Conservation (phyloP, 2,329 filamentous ascomycete species). For the Sporothrix euskadiensis region DNA sequence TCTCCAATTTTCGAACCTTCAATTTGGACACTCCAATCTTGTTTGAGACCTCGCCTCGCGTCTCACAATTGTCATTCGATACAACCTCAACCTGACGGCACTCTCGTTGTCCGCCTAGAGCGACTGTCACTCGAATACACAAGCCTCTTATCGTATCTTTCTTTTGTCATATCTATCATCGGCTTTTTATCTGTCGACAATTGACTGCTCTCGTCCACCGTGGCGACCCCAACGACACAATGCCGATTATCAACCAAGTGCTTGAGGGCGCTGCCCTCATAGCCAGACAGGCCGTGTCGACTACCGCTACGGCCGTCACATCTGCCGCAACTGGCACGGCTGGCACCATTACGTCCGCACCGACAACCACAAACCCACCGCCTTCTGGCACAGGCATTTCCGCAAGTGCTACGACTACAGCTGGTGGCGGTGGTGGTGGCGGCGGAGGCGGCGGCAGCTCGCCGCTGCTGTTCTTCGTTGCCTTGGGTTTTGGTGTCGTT, state of each 20-base stretch:
- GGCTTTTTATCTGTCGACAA: not conserved
- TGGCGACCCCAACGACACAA: constrained; percentile 25
- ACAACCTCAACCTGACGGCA: not conserved
- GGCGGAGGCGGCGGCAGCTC: constrained; percentile 40
- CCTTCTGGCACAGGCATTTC: constrained; percentile 18
- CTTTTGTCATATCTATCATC: not conserved
- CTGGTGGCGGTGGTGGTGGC: constrained; percentile 7
- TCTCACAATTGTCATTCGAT: constrained; percentile 1
- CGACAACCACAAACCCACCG: not conserved
- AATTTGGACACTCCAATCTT: not conserved
- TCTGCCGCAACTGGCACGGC: constrained; percentile 12
- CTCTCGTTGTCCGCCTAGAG: not conserved
- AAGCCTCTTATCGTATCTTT: not conserved
- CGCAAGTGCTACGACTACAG: constrained; percentile 27
- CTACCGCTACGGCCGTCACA: constrained; percentile 17
- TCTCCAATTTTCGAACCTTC: not conserved
- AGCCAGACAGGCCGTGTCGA: constrained; percentile 35
- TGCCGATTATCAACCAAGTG: constrained; percentile 37
- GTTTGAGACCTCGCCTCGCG: constrained; percentile 19
- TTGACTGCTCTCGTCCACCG: not conserved
- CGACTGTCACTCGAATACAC: not conserved
- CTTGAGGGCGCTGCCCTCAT: constrained; percentile 36
- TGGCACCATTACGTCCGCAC: not conserved
- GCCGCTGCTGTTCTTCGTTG: constrained; percentile 43
- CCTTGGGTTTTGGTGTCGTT: constrained; percentile 93